Evolutionary conservation across 345 rosid genomes (phyloP), one percentile per base, ranked within the genome.

Genomic region (Geranium brycei): DNA sequence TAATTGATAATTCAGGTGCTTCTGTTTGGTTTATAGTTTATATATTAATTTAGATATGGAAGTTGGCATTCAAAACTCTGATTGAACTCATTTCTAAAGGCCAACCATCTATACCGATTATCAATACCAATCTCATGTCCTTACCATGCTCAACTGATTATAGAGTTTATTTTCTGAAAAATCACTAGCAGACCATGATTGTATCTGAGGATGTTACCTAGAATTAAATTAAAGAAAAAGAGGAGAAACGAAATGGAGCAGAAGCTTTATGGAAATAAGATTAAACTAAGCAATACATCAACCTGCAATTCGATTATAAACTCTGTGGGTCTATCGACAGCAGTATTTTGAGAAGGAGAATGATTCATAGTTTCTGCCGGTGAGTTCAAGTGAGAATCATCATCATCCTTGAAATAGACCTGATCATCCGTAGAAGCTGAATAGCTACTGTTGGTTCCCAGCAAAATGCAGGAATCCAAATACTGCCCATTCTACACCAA

Each of bases 401-500:
- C 73, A 67, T 72, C 85, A 64, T 67, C 84, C 76, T 87, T 86
- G 68, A 86, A 60, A 64, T 62, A 71, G 68, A 93, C 96, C 58
- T 72, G 78, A 73, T 93, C 96, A 75, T 80, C 85, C 77, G 59
- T 73, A 3, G 76, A 79, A 64, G 83, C 89, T 69, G 84, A 81
- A 74, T 93, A 93, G 68, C 95, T 72, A 79, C 97, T 90, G 70
- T 74, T 67, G 69, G 89, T 78, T 78, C 96, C 96, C 75, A 93
- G 81, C 41, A 71, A 77, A 73, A 93, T 77, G 72, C 95, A 90
- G 55, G 99, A 93, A 82, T 90, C 99, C 81, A 93, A 78, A 75
- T 66, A 82, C 68, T 80, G 80, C 66, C 97, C 97, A 66, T 86
- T 85, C 99, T 93, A 77, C 71, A 76, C 30, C 64, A 75, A 41